Evolutionary conservation across 306 rosid species (phyloP).

Genomic region (Datisca glomerata): DNA sequence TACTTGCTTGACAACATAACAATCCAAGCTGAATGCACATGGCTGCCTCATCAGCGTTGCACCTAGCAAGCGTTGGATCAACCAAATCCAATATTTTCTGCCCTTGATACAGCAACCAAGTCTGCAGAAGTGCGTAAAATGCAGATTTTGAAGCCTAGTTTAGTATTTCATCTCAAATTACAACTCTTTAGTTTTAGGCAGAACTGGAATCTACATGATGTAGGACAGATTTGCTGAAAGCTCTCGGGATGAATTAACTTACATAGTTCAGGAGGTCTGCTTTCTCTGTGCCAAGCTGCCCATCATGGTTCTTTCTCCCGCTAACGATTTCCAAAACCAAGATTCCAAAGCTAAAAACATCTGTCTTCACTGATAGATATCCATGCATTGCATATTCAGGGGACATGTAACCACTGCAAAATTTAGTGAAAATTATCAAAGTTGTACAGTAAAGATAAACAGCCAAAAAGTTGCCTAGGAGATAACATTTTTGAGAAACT

Average conservation of each 20-base stretch:
- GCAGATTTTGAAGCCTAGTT: no score
- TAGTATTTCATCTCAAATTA: no score
- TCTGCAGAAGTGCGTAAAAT: constrained; percentile 45
- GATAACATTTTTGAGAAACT: constrained; percentile 1
- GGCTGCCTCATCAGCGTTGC: constrained; percentile 65
- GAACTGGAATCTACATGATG: neutral
- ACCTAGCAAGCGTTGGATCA: constrained; percentile 38
- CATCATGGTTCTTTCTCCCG: constrained; percentile 63
- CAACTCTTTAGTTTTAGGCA: no score
- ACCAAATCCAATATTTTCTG: constrained; percentile 47
- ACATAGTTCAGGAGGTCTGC: constrained; percentile 71
- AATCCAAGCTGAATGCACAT: constrained; percentile 86
- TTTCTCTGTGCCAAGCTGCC: constrained; percentile 35
- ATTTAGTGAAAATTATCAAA: neutral
- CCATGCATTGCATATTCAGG: constrained; percentile 90
- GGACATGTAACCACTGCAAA: constrained; percentile 78
- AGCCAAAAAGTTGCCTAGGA: neutral
- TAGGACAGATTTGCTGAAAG: constrained; percentile 2
- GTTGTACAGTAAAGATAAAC: neutral
- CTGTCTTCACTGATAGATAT: constrained; percentile 71
- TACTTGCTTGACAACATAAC: constrained; percentile 60
- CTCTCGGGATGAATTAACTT: constrained; percentile 18
- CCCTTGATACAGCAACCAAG: constrained; percentile 68
- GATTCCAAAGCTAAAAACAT: constrained; percentile 81
- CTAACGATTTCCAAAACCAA: constrained; percentile 73